Evolutionary conservation across 495 filamentous ascomycete genomes (phyloP).

Genomic region (Hyaloscypha finlandica): DNA sequence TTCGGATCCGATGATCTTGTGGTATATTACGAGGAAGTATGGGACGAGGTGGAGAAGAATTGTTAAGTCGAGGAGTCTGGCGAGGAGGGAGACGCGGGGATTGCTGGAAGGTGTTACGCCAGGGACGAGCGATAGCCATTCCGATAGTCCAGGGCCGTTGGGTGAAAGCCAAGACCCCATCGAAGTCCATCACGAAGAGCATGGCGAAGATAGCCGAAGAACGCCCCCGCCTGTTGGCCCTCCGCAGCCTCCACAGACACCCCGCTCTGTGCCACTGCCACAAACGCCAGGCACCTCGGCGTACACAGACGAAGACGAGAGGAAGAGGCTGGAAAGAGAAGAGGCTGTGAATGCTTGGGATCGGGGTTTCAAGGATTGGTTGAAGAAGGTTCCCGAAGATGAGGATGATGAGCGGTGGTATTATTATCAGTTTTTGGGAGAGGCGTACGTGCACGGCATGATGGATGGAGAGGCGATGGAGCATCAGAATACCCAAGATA

Average conservation of each 20-base stretch:
- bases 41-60: not conserved
- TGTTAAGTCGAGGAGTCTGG: not conserved
- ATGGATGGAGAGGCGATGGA: constrained; percentile 6
- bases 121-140: not conserved
- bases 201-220: too few relatives aligned
- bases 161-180: too few relatives aligned
- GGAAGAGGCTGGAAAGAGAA: not conserved
- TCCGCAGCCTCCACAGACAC: not conserved
- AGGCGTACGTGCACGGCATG: constrained; percentile 37
- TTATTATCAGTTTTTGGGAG: not conserved
- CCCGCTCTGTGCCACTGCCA: not conserved
- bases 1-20: not conserved
- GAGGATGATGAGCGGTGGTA: not conserved
- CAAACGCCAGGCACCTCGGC: not conserved
- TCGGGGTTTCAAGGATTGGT: not conserved
- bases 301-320: not conserved
- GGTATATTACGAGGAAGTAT: not conserved
- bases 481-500: not conserved
- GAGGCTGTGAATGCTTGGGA: constrained; percentile 10
- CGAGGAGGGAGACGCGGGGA: not conserved
- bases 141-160: too few relatives aligned
- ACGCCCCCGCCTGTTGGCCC: too few relatives aligned
- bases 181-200: too few relatives aligned
- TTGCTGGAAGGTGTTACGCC: not conserved
- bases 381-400: not conserved